These are phyloP conservation scores for Penicillium palitans DNA, from an alignment of 2,329 filamentous ascomycete species.

Conservation along the genomic window DNA sequence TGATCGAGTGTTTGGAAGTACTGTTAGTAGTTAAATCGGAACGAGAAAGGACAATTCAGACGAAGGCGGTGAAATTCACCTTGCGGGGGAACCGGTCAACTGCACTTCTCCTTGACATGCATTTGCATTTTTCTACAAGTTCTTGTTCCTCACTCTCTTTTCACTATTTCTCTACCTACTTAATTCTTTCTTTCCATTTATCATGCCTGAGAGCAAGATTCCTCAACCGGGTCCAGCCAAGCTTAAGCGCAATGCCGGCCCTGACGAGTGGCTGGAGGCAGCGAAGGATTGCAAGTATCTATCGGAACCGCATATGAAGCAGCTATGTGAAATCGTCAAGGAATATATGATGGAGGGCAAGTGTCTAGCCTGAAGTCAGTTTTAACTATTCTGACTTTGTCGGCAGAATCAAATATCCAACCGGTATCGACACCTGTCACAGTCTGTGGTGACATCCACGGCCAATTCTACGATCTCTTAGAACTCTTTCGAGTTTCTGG, in stretches of 20 bases:
- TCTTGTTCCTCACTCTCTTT: constrained; percentile 11
- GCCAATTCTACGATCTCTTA: constrained; percentile 96
- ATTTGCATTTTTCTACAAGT: background rate
- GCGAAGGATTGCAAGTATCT: constrained; percentile 97
- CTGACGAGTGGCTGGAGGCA: constrained; percentile 95
- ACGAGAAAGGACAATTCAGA: background rate
- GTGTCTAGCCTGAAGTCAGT: background rate
- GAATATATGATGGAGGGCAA: constrained; percentile 97
- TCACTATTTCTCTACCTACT: constrained; percentile 13
- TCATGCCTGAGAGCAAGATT: constrained; percentile 57
- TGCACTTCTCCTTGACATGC: constrained; percentile 14
- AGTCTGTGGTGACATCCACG: constrained; percentile 96
- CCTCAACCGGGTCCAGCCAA: constrained; percentile 90
- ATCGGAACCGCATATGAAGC: constrained; percentile 96
- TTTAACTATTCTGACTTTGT: constrained; percentile 16
- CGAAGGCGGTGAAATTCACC: constrained; percentile 5
- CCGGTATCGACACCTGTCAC: constrained; percentile 96
- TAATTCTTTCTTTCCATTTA: constrained; percentile 11
- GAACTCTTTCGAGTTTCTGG: constrained; percentile 96
- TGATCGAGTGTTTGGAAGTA: background rate
- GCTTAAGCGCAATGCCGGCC: constrained; percentile 76
- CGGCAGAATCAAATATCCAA: constrained; percentile 91
- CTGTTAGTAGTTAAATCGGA: background rate
- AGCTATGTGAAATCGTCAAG: constrained; percentile 97
- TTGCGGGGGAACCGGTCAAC: constrained; percentile 14